Percentiles rank a stretch among this genome's conserved stretches.
Evolutionary conservation across 2,329 filamentous ascomycete genomes (phyloP).

Genomic region (Fusarium sp.): DNA sequence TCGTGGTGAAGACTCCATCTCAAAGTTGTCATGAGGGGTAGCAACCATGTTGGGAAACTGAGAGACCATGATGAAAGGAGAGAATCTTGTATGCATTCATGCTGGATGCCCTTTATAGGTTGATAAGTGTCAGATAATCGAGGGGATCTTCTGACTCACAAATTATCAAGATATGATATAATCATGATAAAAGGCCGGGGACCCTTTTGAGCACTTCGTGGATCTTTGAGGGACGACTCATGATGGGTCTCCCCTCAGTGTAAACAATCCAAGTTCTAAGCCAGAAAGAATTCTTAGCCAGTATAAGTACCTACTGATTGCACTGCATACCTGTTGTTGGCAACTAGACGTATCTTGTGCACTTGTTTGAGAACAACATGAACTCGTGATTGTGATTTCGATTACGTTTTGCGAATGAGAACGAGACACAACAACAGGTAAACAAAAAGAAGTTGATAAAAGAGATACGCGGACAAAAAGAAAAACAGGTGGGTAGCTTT

Average conservation of each 20-base stretch:
- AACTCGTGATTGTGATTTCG: background rate
- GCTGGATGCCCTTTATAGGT: too few relatives aligned
- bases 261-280: background rate
- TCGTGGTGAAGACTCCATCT: background rate
- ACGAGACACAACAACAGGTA: background rate
- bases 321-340: too few relatives aligned
- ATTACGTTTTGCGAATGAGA: background rate
- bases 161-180: background rate
- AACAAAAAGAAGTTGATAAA: background rate
- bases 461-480: background rate
- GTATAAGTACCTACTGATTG: background rate
- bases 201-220: background rate
- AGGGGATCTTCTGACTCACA: background rate
- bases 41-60: background rate
- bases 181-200: background rate
- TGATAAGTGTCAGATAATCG: background rate
- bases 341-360: background rate
- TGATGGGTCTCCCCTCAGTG: background rate
- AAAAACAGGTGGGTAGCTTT: background rate
- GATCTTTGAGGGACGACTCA: background rate
- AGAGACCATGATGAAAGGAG: background rate
- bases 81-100: background rate
- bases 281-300: background rate
- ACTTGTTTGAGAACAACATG: background rate
- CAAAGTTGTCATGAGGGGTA: conserved; percentile 1